Percentiles rank a stretch among this genome's conserved stretches.
These are phyloP conservation scores for Penicillium vulpinum DNA, from an alignment of 2,329 filamentous ascomycete species.

Conservation along the genomic window DNA sequence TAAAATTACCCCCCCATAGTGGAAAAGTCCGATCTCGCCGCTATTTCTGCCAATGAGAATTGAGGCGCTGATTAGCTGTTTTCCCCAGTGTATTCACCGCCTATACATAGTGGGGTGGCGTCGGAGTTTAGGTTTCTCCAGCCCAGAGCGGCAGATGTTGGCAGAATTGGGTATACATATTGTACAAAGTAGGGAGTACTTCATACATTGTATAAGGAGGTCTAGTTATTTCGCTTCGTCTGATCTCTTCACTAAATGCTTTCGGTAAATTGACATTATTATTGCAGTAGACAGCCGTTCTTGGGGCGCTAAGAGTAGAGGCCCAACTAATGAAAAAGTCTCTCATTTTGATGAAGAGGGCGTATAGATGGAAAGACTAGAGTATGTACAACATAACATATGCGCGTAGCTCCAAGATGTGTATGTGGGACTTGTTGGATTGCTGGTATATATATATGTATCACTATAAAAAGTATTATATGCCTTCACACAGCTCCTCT, in stretches of 20 bases:
- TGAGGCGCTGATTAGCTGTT: slow-evolving; percentile 18
- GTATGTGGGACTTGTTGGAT: too few species aligned
- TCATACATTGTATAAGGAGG: not conserved
- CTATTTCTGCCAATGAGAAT: slow-evolving; percentile 3
- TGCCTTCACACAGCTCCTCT: not conserved
- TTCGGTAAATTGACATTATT: not conserved
- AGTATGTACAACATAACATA: not conserved
- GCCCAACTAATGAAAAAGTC: too few species aligned
- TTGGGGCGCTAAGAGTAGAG: not conserved
- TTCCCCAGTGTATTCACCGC: slow-evolving; percentile 20
- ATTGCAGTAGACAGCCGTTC: not conserved
- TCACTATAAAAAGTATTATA: not conserved
- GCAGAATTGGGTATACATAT: not conserved
- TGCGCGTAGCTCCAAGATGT: not conserved
- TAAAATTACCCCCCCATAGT: slow-evolving; percentile 18
- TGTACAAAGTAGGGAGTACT: not conserved
- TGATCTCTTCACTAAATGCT: not conserved
- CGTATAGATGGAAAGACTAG: not conserved
- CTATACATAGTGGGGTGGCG: slow-evolving; percentile 1
- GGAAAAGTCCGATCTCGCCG: slow-evolving; percentile 34
- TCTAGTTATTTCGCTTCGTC: not conserved
- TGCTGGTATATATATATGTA: not conserved
- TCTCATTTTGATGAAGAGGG: not conserved
- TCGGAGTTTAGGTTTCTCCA: not conserved
- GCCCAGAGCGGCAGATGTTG: not conserved